These are phyloP conservation scores for Rhododendron mucronatum DNA, from an alignment of 148 eudicot genomes.

Conservation along the genomic window DNA sequence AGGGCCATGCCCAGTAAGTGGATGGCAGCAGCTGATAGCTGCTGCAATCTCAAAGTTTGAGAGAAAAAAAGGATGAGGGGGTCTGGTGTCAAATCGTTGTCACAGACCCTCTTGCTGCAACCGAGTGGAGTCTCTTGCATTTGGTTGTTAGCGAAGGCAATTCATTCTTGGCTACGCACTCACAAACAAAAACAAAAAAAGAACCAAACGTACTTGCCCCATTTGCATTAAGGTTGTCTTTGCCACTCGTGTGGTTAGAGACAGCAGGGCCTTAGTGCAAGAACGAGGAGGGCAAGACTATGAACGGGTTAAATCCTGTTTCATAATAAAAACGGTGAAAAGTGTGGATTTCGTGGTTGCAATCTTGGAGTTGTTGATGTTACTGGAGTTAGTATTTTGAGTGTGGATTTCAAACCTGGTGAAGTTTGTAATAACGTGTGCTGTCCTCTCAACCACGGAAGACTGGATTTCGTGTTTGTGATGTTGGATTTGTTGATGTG, in stretches of 20 bases:
- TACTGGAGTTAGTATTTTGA: background rate
- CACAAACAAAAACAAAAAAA: background rate
- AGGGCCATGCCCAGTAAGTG: slow-evolving; percentile 27
- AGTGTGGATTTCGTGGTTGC: background rate
- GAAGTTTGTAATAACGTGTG: background rate
- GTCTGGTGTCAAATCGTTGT: slow-evolving; percentile 9
- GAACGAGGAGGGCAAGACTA: background rate
- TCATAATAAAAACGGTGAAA: background rate
- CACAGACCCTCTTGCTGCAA: slow-evolving; percentile 16
- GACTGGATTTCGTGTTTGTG: background rate
- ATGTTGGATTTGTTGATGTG: background rate
- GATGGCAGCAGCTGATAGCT: slow-evolving; percentile 29
- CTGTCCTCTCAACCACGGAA: background rate
- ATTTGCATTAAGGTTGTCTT: slow-evolving; percentile 9
- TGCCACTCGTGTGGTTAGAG: slow-evolving; percentile 6
- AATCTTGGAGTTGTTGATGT: background rate
- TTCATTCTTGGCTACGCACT: slow-evolving; percentile 31
- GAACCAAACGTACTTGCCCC: slow-evolving; percentile 36
- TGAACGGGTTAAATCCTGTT: slow-evolving; percentile 2
- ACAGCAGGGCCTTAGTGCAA: slow-evolving; percentile 5
- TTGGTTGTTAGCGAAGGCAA: slow-evolving; percentile 30
- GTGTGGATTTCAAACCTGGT: background rate
- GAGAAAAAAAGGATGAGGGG: background rate
- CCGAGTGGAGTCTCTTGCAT: slow-evolving; percentile 11
- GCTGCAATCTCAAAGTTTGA: slow-evolving; percentile 34